Conservation (phyloP, 1,139 yeast genomes). For the Saccharomyces pastorianus region DNA sequence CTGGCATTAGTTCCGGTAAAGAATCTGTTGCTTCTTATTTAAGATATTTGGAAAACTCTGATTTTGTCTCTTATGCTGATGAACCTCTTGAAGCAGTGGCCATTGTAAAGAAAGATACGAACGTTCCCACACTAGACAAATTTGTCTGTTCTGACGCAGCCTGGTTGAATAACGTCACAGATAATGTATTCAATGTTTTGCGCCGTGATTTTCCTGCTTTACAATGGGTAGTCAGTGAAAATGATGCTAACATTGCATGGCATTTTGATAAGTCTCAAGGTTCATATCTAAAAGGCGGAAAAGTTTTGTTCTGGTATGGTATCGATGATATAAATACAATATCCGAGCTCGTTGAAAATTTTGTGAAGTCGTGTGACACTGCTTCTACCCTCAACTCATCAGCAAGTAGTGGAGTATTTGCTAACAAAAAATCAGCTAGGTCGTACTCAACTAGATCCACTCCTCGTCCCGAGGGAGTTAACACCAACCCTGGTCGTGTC, state of each 20-base stretch:
- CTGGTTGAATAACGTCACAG: conserved; percentile 96
- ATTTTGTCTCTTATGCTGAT: conserved; percentile 83
- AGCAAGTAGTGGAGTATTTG: conserved; percentile 28
- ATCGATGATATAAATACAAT: conserved; percentile 56
- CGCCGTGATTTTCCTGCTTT: conserved; percentile 64
- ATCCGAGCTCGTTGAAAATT: conserved; percentile 56
- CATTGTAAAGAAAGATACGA: conserved; percentile 47
- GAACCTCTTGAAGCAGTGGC: conserved; percentile 94
- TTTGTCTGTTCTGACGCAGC: conserved; percentile 84
- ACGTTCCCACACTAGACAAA: conserved; percentile 71
- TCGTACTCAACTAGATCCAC: conserved; percentile 40
- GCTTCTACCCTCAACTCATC: conserved; percentile 10
- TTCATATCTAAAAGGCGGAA: conserved; percentile 81
- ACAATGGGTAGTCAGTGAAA: conserved; percentile 87
- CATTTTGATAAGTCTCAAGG: conserved; percentile 91
- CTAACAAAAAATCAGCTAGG: conserved; percentile 31
- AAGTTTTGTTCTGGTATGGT: conserved; percentile 93
- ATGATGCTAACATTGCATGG: conserved; percentile 87
- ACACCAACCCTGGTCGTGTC: conserved; percentile 53
- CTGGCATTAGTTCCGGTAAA: conserved; percentile 62
- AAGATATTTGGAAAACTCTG: conserved; percentile 52
- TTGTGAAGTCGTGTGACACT: conserved; percentile 36
- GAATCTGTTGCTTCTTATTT: conserved; percentile 77
- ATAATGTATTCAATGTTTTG: conserved; percentile 80
- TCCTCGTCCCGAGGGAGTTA: conserved; percentile 68